phyloP scores from a whole-genome alignment of 495 filamentous ascomycete species.

The Lasiosphaeris hirsuta region DNA sequence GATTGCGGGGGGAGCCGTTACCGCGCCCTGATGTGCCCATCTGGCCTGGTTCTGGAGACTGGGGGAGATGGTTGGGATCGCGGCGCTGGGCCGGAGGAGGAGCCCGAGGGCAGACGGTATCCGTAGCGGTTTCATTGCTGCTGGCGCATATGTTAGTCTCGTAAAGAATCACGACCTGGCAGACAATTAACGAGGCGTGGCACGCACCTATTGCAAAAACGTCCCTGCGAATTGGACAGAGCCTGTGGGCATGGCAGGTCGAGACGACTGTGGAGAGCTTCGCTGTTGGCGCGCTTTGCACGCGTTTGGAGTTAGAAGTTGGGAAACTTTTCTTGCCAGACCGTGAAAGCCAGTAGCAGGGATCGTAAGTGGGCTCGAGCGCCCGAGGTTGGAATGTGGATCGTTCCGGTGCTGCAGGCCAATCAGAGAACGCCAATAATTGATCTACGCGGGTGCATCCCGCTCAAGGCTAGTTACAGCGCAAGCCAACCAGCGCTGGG shows the following conservation, averaged over 20 bases:
- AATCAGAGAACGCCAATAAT: not conserved
- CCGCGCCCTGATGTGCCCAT: conserved; percentile 29
- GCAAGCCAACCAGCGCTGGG: no score
- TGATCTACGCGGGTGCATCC: not conserved
- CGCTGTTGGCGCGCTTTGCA: not conserved
- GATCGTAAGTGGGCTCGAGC: conserved; percentile 13
- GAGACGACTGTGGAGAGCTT: not conserved
- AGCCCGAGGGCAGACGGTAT: conserved; percentile 30
- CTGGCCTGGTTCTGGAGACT: conserved; percentile 29
- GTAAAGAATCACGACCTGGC: not conserved
- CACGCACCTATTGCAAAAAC: conserved; percentile 20
- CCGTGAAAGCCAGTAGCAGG: conserved; percentile 13
- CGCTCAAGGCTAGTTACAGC: not conserved
- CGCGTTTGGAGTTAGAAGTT: conserved; percentile 1
- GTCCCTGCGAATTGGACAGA: conserved; percentile 4
- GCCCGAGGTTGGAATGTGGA: conserved; percentile 11
- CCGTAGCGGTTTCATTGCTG: conserved; percentile 30
- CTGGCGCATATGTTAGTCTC: conserved; percentile 8
- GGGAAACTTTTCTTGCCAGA: conserved; percentile 25
- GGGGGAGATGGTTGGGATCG: conserved; percentile 13
- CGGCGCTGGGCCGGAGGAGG: conserved; percentile 27
- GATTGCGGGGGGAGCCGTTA: conserved; percentile 43
- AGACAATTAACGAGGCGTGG: not conserved
- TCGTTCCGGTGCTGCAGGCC: conserved; percentile 1
- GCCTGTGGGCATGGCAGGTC: conserved; percentile 19